Base-by-base conservation (phyloP, 345 rosid species). In the Kandelia obovata region DNA sequence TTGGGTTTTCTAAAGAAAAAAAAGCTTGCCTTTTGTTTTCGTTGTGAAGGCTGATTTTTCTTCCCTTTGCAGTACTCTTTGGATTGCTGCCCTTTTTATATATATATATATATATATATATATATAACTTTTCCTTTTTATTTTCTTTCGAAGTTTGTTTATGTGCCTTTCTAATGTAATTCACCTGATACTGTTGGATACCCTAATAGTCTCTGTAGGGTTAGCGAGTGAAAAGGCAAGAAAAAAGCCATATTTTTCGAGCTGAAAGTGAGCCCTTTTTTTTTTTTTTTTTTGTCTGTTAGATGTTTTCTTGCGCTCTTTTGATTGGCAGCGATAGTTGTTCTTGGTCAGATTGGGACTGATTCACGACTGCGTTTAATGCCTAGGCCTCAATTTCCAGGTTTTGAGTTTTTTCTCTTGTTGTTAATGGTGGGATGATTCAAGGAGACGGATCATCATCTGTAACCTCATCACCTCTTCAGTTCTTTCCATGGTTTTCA, bases 391-490 rank as follows among this genome's bases (percentile, higher is more conserved):
- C 0, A 7, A 0, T 34, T 65, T 66, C 52, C 67, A 37, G 64
- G 71, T 47, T 28, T 5, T 56, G 46, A 56, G 71, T 60, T 72
- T 63, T 37, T 43, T 26, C 3, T 64, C 5, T 69, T 4, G 32
- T 5, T 46, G 63, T 73, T 62, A 67, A 77, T 77, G 78, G 82
- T 73, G 73, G 80, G 80, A 80, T 83, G 87, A 77, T 76, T 77
- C 89, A 79, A 49, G 88, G 84, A 23, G 85, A 82, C 27, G 88
- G 89, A 71, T 75, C 88, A 66, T 80, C 89, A 30, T 76, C 88
- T 11, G 76, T 80, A 28, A 73, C 86, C 58, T 82, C 92, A 59
- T 67, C 89, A 5, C 87, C 87, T 2, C 79, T 81, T 69, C 87
- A 83, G 67, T 77, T 81, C 75, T 78, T 85, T 73, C 79, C 89